Evolutionary conservation across 495 filamentous ascomycete species (phyloP), one percentile per base, ranked within the genome.

Genomic region (Aspergillus sclerotiicarbonarius): DNA sequence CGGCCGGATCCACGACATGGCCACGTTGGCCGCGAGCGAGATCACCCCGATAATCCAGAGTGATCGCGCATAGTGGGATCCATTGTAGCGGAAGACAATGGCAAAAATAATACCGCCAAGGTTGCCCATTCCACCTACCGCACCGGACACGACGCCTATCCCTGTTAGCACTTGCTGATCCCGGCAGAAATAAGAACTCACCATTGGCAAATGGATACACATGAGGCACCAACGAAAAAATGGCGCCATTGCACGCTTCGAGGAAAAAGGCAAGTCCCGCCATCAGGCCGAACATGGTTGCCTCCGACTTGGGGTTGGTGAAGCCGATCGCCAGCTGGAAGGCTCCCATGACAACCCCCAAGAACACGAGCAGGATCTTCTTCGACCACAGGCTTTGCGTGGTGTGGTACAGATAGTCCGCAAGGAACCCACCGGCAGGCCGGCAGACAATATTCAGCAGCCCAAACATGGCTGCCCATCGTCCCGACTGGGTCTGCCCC

Each of bases 401-500:
- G 20, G 64, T 64, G 18, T 73, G 76, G 76, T 92, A 96, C 2
- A 92, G 65, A n/a, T 87, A 21, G 60, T 96, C 92, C 3, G 83
- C 80, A 12, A 91, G 58, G 15, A 90, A 79, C 1, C 92, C 92
- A 45, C 92, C 92, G 0, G 84, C 63, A 0, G 92, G 92, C 1
- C 92, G 82, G 54, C 82, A 89, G 54, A 88, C 70, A 33, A 93
- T 75, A 71, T 96, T 96, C 29, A 96, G 75, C 50, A 96, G 86
- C 9, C 92, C 92, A 67, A 95, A 96, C 86, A 95, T 93, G 54
- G 92, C 90, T 0, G 90, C 89, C 86, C 88, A 95, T 62, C 83
- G 80, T 3, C 89, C 84, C 7, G 87, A 84, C 21, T 78, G 71
- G 8, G 90, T 92, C 69, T 92, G 90, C 6, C 82, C 82, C 48